phyloP scores from a whole-genome alignment of 2,329 filamentous ascomycete genomes.

The Penicillium sp. region DNA sequence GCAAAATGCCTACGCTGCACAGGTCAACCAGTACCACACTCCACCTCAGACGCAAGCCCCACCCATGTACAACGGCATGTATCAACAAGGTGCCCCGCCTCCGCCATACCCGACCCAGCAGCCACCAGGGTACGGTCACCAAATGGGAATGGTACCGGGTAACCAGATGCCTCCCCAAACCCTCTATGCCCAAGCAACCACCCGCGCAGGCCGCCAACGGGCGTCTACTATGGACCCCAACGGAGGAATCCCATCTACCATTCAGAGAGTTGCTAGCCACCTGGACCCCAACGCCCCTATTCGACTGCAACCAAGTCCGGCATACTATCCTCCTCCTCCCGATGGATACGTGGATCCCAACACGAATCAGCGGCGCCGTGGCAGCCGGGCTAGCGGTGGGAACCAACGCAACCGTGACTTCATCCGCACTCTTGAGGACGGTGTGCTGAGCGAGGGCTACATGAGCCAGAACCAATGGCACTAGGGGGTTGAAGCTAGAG shows the following conservation, averaged over 20 bases:
- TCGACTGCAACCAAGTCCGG: slow-evolving; percentile 88
- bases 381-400: slow-evolving; percentile 64
- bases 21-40: slow-evolving; percentile 58
- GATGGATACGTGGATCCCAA: slow-evolving; percentile 75
- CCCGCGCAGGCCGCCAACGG: slow-evolving; percentile 78
- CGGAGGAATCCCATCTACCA: slow-evolving; percentile 84
- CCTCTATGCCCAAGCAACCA: slow-evolving; percentile 72
- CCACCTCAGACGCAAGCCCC: slow-evolving; percentile 51
- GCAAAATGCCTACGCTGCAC: slow-evolving; percentile 68
- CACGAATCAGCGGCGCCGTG: slow-evolving; percentile 69
- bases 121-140: slow-evolving; percentile 67
- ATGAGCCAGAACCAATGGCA: slow-evolving; percentile 76
- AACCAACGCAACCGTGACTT: slow-evolving; percentile 73
- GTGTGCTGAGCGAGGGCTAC: slow-evolving; percentile 90
- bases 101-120: slow-evolving; percentile 81
- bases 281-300: slow-evolving; percentile 94
- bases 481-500: slow-evolving; percentile 32
- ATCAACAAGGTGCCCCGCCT: slow-evolving; percentile 71
- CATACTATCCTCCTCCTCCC: slow-evolving; percentile 91
- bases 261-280: slow-evolving; percentile 94
- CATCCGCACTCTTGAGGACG: slow-evolving; percentile 90
- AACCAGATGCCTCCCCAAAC: slow-evolving; percentile 74
- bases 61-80: slow-evolving; percentile 80
- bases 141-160: slow-evolving; percentile 70
- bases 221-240: slow-evolving; percentile 97